A percentile compares a stretch with the other conserved stretches of the same genome.
Conservation (phyloP, 805 yeast species). For the Ascoidea tarda region DNA sequence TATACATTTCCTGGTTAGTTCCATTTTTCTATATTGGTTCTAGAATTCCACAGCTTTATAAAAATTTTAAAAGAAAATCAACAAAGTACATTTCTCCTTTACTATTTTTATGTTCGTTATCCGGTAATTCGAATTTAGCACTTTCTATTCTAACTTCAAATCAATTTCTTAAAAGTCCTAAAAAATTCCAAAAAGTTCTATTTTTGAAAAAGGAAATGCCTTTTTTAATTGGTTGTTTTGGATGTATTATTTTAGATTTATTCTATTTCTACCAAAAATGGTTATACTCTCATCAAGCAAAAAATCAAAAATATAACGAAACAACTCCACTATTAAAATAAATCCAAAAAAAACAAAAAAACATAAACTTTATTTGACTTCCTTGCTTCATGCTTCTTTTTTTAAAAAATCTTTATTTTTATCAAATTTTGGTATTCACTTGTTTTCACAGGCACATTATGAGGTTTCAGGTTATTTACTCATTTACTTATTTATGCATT, state of each 20-base stretch:
- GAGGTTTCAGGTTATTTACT: no score
- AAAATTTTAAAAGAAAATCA: slow-evolving; percentile 65
- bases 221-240: slow-evolving; percentile 71
- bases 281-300: slow-evolving; percentile 14
- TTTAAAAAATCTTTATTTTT: no score
- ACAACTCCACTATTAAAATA: background rate
- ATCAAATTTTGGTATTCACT: no score
- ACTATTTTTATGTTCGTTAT: slow-evolving; percentile 46
- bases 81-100: slow-evolving; percentile 79
- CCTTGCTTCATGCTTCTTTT: no score
- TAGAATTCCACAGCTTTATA: slow-evolving; percentile 71
- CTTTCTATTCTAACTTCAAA: slow-evolving; percentile 58
- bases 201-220: slow-evolving; percentile 66
- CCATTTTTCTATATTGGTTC: slow-evolving; percentile 64
- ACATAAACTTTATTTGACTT: no score
- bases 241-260: slow-evolving; percentile 69
- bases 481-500: no score
- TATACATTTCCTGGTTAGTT: slow-evolving; percentile 61
- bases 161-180: slow-evolving; percentile 22
- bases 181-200: slow-evolving; percentile 20
- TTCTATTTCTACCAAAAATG: slow-evolving; percentile 51
- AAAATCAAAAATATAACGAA: background rate
- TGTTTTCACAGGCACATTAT: no score
- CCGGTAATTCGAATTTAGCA: slow-evolving; percentile 62
- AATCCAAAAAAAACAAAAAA: no score